These are phyloP conservation scores for Aquilaria sinensis DNA, from an alignment of 345 rosid species.

Conservation along the genomic window DNA sequence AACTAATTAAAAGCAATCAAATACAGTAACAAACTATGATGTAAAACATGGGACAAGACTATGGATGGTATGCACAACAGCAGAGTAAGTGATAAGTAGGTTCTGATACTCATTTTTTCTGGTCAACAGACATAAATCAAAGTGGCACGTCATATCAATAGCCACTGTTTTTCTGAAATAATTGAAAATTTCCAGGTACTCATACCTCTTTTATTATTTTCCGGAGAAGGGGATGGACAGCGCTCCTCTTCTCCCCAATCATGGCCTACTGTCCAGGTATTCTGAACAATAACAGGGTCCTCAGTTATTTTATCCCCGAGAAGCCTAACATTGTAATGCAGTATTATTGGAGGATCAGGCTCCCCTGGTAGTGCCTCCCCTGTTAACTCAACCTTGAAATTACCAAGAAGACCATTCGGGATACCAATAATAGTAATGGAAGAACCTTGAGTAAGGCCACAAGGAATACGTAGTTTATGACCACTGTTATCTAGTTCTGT, in stretches of 20 bases:
- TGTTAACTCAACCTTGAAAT: slow-evolving; percentile 75
- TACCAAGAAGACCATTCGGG: slow-evolving; percentile 86
- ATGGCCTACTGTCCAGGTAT: slow-evolving; percentile 87
- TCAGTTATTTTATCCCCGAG: slow-evolving; percentile 93
- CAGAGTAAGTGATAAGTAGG: slow-evolving; percentile 1
- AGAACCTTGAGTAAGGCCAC: slow-evolving; percentile 96
- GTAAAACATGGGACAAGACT: neutral
- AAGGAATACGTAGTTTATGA: slow-evolving; percentile 60
- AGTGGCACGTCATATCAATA: neutral
- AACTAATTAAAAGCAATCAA: neutral
- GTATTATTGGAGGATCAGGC: slow-evolving; percentile 93
- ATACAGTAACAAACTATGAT: neutral
- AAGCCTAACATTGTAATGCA: slow-evolving; percentile 95
- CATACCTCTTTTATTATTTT: slow-evolving; percentile 67
- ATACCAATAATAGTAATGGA: slow-evolving; percentile 84
- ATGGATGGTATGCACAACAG: slow-evolving; percentile 4
- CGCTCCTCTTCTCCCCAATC: slow-evolving; percentile 99
- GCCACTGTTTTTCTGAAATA: neutral
- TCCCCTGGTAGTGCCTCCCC: slow-evolving; percentile 98
- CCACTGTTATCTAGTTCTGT: slow-evolving; percentile 42
- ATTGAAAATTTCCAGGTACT: neutral
- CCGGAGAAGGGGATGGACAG: slow-evolving; percentile 78
- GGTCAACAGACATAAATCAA: slow-evolving; percentile 1
- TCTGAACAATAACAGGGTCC: slow-evolving; percentile 96
- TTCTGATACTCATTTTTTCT: neutral